Evolutionary conservation across 768 basidiomycete genomes (phyloP).

Genomic region (Crepidotus variabilis): DNA sequence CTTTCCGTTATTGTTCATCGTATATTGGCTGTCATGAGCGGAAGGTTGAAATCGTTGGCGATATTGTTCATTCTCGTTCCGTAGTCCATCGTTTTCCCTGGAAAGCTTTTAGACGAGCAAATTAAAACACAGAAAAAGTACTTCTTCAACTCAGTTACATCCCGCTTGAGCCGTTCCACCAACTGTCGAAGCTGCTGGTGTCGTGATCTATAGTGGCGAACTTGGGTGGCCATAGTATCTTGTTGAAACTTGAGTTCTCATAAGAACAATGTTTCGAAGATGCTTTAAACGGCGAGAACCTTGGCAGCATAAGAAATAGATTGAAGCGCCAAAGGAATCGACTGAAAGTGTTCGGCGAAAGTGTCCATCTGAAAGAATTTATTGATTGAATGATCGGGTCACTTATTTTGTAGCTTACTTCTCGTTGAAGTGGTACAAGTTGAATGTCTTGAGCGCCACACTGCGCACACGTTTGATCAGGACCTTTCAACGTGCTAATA

Average conservation of each 20-base stretch:
- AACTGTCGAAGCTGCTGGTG: conserved; percentile 51
- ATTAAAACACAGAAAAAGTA: conserved; percentile 20
- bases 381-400: background rate
- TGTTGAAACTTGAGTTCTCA: conserved; percentile 64
- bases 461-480: conserved; percentile 70
- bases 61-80: conserved; percentile 46
- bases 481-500: conserved; percentile 35
- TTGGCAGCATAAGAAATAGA: conserved; percentile 62
- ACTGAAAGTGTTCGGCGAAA: conserved; percentile 80
- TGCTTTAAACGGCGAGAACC: conserved; percentile 30
- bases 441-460: conserved; percentile 65
- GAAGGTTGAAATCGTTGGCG: conserved; percentile 28
- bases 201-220: conserved; percentile 58
- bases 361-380: conserved; percentile 55
- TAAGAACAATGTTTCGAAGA: background rate
- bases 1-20: conserved; percentile 59
- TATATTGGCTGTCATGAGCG: conserved; percentile 28
- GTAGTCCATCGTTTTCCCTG: conserved; percentile 50
- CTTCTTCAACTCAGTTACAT: conserved; percentile 57
- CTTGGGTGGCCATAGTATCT: conserved; percentile 66
- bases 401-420: conserved; percentile 41
- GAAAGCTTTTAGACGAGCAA: conserved; percentile 8
- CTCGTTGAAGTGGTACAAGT: conserved; percentile 66
- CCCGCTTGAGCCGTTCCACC: conserved; percentile 50
- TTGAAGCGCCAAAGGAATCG: conserved; percentile 60